These are phyloP conservation scores for Mortierella sp. DNA, from an alignment of 371 early-diverging fungal species.

Conservation along the genomic window DNA sequence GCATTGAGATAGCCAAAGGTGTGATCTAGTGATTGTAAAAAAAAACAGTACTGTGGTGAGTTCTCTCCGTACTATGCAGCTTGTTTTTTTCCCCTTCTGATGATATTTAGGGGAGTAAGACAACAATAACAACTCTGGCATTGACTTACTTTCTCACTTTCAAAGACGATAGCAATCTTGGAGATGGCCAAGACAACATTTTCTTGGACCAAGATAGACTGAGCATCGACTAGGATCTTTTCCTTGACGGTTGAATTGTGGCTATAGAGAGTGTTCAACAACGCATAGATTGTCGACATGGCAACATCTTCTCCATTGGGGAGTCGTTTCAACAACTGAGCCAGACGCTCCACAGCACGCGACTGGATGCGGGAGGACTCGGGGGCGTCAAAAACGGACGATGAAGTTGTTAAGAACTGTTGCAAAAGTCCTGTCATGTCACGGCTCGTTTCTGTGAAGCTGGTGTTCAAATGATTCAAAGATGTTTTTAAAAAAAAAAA, in stretches of 20 bases:
- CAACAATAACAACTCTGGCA: not conserved
- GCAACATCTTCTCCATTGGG: constrained; percentile 55
- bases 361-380: constrained; percentile 56
- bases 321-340: constrained; percentile 63
- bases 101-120: not conserved
- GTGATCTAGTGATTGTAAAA: constrained; percentile 54
- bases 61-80: no score
- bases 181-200: constrained; percentile 71
- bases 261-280: constrained; percentile 64
- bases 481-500: no score
- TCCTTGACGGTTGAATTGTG: constrained; percentile 47
- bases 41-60: no score
- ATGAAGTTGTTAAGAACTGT: constrained; percentile 72
- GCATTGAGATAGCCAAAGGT: constrained; percentile 69
- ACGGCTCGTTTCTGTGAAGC: constrained; percentile 59
- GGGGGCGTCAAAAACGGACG: constrained; percentile 62
- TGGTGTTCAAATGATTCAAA: not conserved
- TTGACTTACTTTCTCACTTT: constrained; percentile 59
- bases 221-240: constrained; percentile 50
- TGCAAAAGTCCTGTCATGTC: constrained; percentile 66
- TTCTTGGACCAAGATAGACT: constrained; percentile 60
- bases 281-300: constrained; percentile 62
- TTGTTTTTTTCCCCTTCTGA: no score
- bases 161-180: constrained; percentile 72
- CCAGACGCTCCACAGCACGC: constrained; percentile 65